Evolutionary conservation across 345 rosid species (phyloP).

Genomic region (Aquilaria yunnanensis): DNA sequence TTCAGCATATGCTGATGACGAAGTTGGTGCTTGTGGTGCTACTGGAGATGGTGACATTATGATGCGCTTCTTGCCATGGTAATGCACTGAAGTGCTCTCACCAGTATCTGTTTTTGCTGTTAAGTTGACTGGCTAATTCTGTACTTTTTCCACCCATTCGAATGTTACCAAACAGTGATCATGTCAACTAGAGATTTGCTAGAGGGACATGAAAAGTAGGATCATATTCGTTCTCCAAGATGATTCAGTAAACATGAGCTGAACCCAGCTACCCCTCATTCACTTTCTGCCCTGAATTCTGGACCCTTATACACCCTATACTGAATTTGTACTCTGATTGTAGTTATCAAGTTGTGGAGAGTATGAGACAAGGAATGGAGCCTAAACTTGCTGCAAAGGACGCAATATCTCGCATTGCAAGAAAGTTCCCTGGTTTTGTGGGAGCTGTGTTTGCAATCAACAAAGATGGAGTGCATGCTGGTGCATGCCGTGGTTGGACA

Average conservation of each 20-base stretch:
- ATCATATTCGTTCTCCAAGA: too few species aligned
- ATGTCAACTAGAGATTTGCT: too few species aligned
- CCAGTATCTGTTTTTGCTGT: too few species aligned
- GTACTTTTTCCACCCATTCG: too few species aligned
- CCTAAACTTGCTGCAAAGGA: conserved; percentile 75
- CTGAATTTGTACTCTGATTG: conserved; percentile 10
- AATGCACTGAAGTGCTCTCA: conserved; percentile 9
- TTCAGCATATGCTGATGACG: conserved; percentile 77
- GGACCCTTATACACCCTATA: too few species aligned
- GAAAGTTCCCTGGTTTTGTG: conserved; percentile 68
- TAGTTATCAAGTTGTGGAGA: conserved; percentile 95
- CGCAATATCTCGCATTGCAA: conserved; percentile 68
- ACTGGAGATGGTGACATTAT: conserved; percentile 96
- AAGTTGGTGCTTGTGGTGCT: conserved; percentile 96
- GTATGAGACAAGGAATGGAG: conserved; percentile 87
- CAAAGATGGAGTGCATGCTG: conserved; percentile 69
- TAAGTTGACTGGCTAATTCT: too few species aligned
- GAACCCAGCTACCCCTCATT: too few species aligned
- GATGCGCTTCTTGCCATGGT: conserved; percentile 99
- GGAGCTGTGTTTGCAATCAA: conserved; percentile 85
- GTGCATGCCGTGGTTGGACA: conserved; percentile 93
- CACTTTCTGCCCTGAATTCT: too few species aligned
- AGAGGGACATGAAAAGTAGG: too few species aligned
- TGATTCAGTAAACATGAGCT: too few species aligned
- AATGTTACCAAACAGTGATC: too few species aligned